Percentiles rank a stretch among this genome's conserved stretches.
These are phyloP conservation scores for Hanseniaspora nectarophila DNA, from an alignment of 805 yeast genomes.

Conservation along the genomic window DNA sequence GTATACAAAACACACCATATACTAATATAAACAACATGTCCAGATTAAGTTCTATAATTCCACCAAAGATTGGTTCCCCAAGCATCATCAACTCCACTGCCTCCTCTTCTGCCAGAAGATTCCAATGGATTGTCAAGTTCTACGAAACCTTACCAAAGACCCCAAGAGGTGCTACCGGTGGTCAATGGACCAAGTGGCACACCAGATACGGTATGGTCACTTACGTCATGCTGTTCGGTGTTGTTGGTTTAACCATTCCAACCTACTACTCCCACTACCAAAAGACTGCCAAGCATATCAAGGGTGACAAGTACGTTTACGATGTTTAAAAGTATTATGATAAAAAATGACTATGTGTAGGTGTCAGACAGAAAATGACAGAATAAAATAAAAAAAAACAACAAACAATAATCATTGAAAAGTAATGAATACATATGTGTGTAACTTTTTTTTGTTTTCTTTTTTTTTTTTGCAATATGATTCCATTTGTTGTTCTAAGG, in stretches of 20 bases:
- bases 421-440: not conserved
- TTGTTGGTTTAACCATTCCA: conserved; percentile 14
- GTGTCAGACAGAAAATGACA: not conserved
- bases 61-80: conserved; percentile 97
- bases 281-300: conserved; percentile 13
- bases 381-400: no score
- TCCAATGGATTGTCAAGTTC: conserved; percentile 87
- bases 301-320: conserved; percentile 13
- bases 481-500: no score
- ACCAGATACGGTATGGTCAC: conserved; percentile 13
- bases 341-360: not conserved
- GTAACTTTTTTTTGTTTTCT: not conserved
- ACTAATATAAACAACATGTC: conserved; percentile 59
- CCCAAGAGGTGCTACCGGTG: conserved; percentile 56
- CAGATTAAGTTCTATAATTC: conserved; percentile 90
- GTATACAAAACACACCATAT: not conserved
- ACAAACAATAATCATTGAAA: no score
- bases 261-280: conserved; percentile 14
- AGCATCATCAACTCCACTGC: conserved; percentile 68
- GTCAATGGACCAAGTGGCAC: conserved; percentile 65
- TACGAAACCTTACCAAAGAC: conserved; percentile 90
- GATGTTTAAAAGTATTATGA: conserved; percentile 2
- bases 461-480: conserved; percentile 15
- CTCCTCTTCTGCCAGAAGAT: conserved; percentile 93
- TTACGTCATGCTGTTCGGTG: conserved; percentile 11